Evolutionary conservation across 2,329 filamentous ascomycete genomes (phyloP).

Genomic region (Triangularia setosa): DNA sequence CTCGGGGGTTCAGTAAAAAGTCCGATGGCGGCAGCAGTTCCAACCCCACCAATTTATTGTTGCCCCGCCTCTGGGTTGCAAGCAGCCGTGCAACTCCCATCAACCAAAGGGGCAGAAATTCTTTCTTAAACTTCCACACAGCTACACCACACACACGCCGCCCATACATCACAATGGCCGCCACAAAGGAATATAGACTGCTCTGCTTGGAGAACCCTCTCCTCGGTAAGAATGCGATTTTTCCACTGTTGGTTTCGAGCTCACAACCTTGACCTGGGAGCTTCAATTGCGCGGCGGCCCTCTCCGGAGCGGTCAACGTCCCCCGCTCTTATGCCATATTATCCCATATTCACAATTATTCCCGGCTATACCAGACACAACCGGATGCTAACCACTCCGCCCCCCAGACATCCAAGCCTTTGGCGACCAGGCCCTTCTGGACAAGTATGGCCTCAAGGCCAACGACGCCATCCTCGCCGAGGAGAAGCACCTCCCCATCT

Average conservation of each 20-base stretch:
- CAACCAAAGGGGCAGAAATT: constrained; percentile 16
- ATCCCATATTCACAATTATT: background rate
- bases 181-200: constrained; percentile 77
- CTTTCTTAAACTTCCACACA: constrained; percentile 9
- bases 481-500: constrained; percentile 82
- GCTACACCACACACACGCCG: constrained; percentile 16
- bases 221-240: constrained; percentile 59
- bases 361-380: constrained; percentile 4
- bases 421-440: constrained; percentile 77
- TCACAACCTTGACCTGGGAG: background rate
- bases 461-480: constrained; percentile 98
- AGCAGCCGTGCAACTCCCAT: constrained; percentile 9
- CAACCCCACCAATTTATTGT: constrained; percentile 16
- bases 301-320: background rate
- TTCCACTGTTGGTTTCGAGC: constrained; percentile 6
- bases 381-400: constrained; percentile 10
- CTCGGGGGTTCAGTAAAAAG: background rate
- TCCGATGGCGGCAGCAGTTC: background rate
- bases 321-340: background rate
- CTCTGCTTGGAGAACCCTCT: constrained; percentile 96
- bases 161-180: constrained; percentile 56
- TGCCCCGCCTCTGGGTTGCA: constrained; percentile 15
- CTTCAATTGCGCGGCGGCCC: background rate
- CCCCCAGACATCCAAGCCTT: constrained; percentile 78
- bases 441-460: constrained; percentile 90